Conservation (phyloP, 108 stramenopile genomes). For the Nannochloropsis oceanica region DNA sequence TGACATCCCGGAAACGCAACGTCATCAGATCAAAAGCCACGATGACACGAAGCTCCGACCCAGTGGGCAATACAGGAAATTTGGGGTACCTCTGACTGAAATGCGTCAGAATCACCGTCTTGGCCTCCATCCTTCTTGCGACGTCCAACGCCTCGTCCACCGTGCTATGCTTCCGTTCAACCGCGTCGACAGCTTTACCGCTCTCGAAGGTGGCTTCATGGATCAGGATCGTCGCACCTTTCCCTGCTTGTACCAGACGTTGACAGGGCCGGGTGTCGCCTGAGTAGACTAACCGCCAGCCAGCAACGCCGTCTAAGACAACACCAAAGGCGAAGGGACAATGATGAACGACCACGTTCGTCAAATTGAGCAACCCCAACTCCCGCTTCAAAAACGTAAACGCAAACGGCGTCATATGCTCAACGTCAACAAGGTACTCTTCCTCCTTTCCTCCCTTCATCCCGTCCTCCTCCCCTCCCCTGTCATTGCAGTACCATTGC, state of each 20-base stretch:
- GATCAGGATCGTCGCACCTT: conserved; percentile 63
- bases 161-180: conserved; percentile 74
- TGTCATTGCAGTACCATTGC: neutral
- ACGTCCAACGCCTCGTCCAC: conserved; percentile 48
- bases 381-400: neutral
- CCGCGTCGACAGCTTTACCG: conserved; percentile 76
- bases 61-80: conserved; percentile 46
- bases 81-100: conserved; percentile 92
- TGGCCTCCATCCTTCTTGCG: conserved; percentile 58
- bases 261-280: conserved; percentile 88
- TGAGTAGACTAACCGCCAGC: conserved; percentile 67
- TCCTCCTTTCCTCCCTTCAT: neutral
- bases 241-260: conserved; percentile 47
- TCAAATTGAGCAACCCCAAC: neutral
- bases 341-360: conserved; percentile 28
- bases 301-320: conserved; percentile 51
- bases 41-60: neutral
- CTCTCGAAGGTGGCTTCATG: conserved; percentile 97
- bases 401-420: neutral
- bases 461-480: neutral
- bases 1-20: neutral
- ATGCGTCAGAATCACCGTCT: conserved; percentile 63
- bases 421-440: neutral
- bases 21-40: conserved; percentile 30
- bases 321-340: conserved; percentile 58